Evolutionary conservation across 768 basidiomycete genomes (phyloP).

Genomic region (Suillus plorans): DNA sequence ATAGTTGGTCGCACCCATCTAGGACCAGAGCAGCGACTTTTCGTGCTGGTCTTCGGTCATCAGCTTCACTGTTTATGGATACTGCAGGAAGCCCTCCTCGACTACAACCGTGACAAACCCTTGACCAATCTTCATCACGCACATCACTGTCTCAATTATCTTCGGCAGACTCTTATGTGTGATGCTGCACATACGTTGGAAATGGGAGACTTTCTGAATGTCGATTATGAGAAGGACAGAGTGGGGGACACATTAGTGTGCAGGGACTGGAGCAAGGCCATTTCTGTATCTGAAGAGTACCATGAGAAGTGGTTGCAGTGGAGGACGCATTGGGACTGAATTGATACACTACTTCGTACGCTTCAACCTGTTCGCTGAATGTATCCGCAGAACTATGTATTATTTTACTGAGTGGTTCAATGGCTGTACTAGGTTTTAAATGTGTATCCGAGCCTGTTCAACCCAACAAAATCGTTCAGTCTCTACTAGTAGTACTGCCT

Average conservation of each 20-base stretch:
- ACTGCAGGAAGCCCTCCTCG: not conserved
- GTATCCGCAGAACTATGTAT: not conserved
- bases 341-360: not conserved
- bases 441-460: not conserved
- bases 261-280: slow-evolving; percentile 23
- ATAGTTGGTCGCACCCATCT: not conserved
- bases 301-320: not conserved
- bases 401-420: not conserved
- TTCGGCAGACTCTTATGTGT: slow-evolving; percentile 37
- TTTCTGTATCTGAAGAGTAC: slow-evolving; percentile 12
- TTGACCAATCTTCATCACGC: slow-evolving; percentile 17
- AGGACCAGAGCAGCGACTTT: not conserved
- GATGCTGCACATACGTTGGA: slow-evolving; percentile 23
- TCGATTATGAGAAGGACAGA: slow-evolving; percentile 24
- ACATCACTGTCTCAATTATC: slow-evolving; percentile 39
- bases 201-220: slow-evolving; percentile 31
- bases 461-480: not conserved
- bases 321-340: not conserved
- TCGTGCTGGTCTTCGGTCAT: not conserved
- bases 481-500: not conserved
- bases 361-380: not conserved
- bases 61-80: not conserved
- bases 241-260: slow-evolving; percentile 20
- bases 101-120: not conserved
- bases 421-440: not conserved